Evolutionary conservation across 2,329 filamentous ascomycete genomes (phyloP).

Genomic region (Neoarthrinium moseri): DNA sequence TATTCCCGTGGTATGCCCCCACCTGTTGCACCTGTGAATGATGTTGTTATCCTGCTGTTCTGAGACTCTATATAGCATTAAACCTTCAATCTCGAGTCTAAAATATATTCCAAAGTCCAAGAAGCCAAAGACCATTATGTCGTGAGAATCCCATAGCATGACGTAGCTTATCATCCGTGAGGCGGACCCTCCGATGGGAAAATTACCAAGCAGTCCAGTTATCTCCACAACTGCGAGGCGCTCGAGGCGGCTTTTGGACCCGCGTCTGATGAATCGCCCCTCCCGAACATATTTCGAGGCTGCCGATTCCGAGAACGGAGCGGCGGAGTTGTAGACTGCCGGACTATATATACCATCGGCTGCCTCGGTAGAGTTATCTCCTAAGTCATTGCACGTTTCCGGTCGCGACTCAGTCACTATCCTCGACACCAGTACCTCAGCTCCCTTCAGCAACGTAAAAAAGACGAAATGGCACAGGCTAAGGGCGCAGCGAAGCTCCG

Average conservation of each 20-base stretch:
- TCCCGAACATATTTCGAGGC: constrained; percentile 2
- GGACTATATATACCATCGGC: background rate
- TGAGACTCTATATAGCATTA: too few relatives aligned
- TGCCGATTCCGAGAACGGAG: constrained; percentile 6
- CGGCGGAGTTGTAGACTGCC: background rate
- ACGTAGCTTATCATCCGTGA: too few relatives aligned
- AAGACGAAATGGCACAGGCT: constrained; percentile 6
- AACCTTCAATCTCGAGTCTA: too few relatives aligned
- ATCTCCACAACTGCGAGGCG: constrained; percentile 2
- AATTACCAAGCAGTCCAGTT: background rate
- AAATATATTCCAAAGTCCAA: too few relatives aligned
- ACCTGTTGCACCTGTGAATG: too few relatives aligned
- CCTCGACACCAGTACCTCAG: background rate
- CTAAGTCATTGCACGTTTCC: background rate
- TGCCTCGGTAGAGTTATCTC: background rate
- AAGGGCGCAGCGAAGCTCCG: constrained; percentile 36
- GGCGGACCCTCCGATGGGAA: too few relatives aligned
- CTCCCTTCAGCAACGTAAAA: background rate
- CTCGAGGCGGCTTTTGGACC: constrained; percentile 3
- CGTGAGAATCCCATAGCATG: too few relatives aligned
- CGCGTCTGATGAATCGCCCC: constrained; percentile 1
- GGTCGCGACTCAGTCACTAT: background rate
- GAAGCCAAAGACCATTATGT: too few relatives aligned
- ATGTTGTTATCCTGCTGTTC: background rate
- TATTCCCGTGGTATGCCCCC: too few relatives aligned